Percentiles rank a stretch among this genome's conserved stretches.
These are phyloP conservation scores for Oryza nivara DNA, from an alignment of 176 grass and related monocot genomes.

Conservation along the genomic window DNA sequence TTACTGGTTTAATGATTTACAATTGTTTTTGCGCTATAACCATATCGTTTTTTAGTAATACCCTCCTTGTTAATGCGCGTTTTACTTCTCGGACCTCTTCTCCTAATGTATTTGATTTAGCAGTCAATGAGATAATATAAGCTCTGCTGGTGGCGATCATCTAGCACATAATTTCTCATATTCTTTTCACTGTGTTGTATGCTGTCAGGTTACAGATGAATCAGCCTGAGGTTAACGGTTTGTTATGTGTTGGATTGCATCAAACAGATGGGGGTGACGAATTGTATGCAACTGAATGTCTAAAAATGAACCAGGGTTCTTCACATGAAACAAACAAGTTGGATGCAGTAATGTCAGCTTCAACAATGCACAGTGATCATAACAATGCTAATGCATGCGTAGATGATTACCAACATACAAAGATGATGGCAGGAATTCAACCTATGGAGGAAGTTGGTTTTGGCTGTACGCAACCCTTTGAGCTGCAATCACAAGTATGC, in stretches of 20 bases:
- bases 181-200: conserved; percentile 28
- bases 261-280: conserved; percentile 39
- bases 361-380: conserved; percentile 54
- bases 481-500: conserved; percentile 37
- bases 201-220: conserved; percentile 50
- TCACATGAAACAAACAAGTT: conserved; percentile 52
- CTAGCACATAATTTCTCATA: conserved; percentile 36
- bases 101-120: conserved; percentile 6
- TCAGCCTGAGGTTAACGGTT: conserved; percentile 37
- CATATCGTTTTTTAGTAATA: background rate
- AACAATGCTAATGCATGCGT: conserved; percentile 37
- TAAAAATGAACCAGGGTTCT: conserved; percentile 51
- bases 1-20: background rate
- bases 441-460: conserved; percentile 40
- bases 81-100: background rate
- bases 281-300: conserved; percentile 44
- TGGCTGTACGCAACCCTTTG: conserved; percentile 36
- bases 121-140: background rate
- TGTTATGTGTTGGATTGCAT: conserved; percentile 50
- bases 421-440: conserved; percentile 42
- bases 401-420: conserved; percentile 42
- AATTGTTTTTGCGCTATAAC: background rate
- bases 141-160: conserved; percentile 6
- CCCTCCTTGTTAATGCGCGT: background rate
- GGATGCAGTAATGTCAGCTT: conserved; percentile 42